phyloP scores from a whole-genome alignment of 305 asterid species.

The Petunia hybrid region DNA sequence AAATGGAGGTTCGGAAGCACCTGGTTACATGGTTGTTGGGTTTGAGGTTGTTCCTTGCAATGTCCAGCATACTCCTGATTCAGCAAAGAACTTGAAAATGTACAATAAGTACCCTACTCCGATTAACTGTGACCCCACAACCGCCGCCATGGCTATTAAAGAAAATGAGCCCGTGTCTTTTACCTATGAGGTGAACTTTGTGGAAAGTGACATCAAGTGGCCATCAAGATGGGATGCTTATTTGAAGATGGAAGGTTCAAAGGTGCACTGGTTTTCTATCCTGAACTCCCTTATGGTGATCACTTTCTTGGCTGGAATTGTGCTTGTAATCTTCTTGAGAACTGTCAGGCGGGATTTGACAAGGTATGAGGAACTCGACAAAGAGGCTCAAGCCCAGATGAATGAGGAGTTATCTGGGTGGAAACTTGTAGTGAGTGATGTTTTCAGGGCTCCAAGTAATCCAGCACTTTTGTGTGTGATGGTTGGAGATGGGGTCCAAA shows the following conservation, averaged over 20 bases:
- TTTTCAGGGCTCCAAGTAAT: constrained; percentile 51
- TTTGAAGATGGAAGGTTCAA: constrained; percentile 44
- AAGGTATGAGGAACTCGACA: constrained; percentile 40
- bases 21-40: constrained; percentile 42
- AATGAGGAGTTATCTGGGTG: constrained; percentile 59
- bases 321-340: constrained; percentile 40
- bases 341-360: constrained; percentile 41
- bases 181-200: constrained; percentile 41
- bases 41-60: constrained; percentile 44
- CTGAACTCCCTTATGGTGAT: constrained; percentile 43
- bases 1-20: constrained; percentile 31
- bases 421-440: constrained; percentile 58
- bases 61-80: constrained; percentile 32
- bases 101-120: constrained; percentile 34
- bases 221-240: constrained; percentile 45
- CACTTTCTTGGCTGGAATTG: constrained; percentile 44
- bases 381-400: constrained; percentile 59
- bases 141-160: constrained; percentile 37
- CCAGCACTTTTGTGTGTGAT: constrained; percentile 52
- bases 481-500: constrained; percentile 55
- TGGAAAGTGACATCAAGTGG: constrained; percentile 43
- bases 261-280: constrained; percentile 44
- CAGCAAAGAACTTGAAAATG: constrained; percentile 38
- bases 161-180: constrained; percentile 41
- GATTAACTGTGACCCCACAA: constrained; percentile 39